Percentiles rank a stretch among this genome's conserved stretches.
Conservation (phyloP, 805 yeast species). For the Gaillardinia entomophila region DNA sequence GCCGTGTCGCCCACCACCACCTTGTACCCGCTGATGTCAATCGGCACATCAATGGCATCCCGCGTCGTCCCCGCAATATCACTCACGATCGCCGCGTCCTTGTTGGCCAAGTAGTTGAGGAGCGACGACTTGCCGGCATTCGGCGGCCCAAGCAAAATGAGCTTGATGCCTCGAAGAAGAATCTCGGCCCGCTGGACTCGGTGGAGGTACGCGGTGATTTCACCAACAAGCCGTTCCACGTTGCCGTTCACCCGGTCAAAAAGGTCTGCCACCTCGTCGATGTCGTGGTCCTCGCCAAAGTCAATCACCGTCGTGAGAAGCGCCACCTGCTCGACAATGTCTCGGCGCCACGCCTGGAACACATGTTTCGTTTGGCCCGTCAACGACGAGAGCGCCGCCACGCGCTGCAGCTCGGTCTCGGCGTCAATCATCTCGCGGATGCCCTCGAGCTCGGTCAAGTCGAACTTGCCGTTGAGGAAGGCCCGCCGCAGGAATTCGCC, state of each 20-base stretch:
- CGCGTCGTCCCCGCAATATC: conserved; percentile 91
- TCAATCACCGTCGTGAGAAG: conserved; percentile 83
- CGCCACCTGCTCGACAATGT: conserved; percentile 63
- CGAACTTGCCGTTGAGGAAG: conserved; percentile 76
- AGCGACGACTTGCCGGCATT: conserved; percentile 95
- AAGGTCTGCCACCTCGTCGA: conserved; percentile 55
- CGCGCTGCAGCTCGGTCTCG: conserved; percentile 84
- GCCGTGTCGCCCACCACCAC: conserved; percentile 89
- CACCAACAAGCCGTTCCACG: conserved; percentile 35
- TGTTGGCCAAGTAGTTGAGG: conserved; percentile 65
- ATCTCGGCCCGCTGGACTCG: conserved; percentile 56
- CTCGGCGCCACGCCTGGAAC: conserved; percentile 62
- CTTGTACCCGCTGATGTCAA: conserved; percentile 81
- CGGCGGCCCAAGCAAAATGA: conserved; percentile 83
- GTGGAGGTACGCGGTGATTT: conserved; percentile 39
- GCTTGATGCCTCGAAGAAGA: conserved; percentile 63
- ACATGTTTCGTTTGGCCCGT: conserved; percentile 56
- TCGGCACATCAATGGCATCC: conserved; percentile 74
- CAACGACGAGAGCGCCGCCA: conserved; percentile 67
- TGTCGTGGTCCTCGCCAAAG: conserved; percentile 89
- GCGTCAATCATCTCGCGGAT: conserved; percentile 85
- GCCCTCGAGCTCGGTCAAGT: conserved; percentile 88
- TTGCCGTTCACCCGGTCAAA: conserved; percentile 44
- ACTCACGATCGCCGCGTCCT: conserved; percentile 88
- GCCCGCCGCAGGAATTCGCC: conserved; percentile 92